Conservation (phyloP, 1,284 basidiomycete genomes). For the Bondarzewia mesenterica region DNA sequence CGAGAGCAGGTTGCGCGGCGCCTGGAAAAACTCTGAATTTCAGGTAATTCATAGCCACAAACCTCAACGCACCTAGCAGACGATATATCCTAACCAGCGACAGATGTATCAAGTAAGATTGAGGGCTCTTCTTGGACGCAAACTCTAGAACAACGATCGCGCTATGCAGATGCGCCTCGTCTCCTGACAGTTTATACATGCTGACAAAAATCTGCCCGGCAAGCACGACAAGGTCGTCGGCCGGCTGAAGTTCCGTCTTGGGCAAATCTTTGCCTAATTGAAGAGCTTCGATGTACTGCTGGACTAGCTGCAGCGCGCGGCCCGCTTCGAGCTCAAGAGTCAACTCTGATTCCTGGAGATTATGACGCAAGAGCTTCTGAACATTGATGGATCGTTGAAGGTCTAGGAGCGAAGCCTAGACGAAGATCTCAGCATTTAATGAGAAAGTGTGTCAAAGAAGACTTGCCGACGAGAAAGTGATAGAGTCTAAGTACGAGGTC, state of each 20-base stretch:
- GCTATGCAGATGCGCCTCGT: conserved; percentile 51
- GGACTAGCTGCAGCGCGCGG: conserved; percentile 43
- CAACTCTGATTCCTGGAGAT: conserved; percentile 37
- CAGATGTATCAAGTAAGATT: conserved; percentile 69
- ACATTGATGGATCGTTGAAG: conserved; percentile 62
- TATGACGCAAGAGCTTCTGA: conserved; percentile 62
- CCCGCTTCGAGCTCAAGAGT: conserved; percentile 47
- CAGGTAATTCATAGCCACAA: background rate
- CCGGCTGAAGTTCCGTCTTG: conserved; percentile 77
- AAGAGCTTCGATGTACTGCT: conserved; percentile 58
- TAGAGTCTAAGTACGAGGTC: conserved; percentile 44
- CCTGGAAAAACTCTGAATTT: conserved; percentile 30
- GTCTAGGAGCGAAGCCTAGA: conserved; percentile 36
- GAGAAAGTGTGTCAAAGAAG: background rate
- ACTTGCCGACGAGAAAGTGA: conserved; percentile 43
- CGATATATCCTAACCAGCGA: conserved; percentile 74
- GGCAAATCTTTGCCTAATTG: conserved; percentile 58
- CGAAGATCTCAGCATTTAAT: conserved; percentile 4
- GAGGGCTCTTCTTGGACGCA: conserved; percentile 63
- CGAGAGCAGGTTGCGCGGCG: conserved; percentile 58
- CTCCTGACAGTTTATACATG: conserved; percentile 48
- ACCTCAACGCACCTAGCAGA: conserved; percentile 46
- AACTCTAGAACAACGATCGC: conserved; percentile 65
- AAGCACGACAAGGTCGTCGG: conserved; percentile 77
- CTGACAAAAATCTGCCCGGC: conserved; percentile 62